Evolutionary conservation across 116 monocot genomes (phyloP).

Genomic region (Papilionanthe hybrid): DNA sequence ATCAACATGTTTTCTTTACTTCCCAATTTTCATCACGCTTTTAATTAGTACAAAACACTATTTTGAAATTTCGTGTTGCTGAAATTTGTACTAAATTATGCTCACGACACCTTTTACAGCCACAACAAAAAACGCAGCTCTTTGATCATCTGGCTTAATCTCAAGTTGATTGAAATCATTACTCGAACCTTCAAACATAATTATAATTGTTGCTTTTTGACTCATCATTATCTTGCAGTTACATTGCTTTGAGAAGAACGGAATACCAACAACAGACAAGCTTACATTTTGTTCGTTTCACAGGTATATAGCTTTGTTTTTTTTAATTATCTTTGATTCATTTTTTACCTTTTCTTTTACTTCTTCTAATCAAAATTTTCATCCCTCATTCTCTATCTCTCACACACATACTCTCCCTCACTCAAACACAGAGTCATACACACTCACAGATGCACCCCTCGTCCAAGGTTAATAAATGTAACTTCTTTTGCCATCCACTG

Average conservation of each 20-base stretch:
- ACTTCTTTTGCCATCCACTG: too few species aligned
- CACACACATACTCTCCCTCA: background rate
- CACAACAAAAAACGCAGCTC: background rate
- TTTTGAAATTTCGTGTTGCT: background rate
- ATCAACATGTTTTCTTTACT: background rate
- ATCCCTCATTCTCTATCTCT: background rate
- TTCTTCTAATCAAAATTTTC: too few species aligned
- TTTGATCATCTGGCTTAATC: background rate
- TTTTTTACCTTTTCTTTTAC: too few species aligned
- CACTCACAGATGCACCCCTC: too few species aligned
- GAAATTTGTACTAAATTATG: background rate
- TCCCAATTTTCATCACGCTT: background rate
- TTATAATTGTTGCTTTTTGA: background rate
- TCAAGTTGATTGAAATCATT: background rate
- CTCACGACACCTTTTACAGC: background rate
- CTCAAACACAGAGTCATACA: too few species aligned
- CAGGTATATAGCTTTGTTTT: conserved; percentile 33
- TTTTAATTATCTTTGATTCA: too few species aligned
- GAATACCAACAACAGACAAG: conserved; percentile 61
- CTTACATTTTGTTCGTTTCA: conserved; percentile 78
- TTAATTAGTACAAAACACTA: background rate
- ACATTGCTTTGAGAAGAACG: conserved; percentile 70
- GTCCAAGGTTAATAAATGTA: too few species aligned
- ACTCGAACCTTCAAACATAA: background rate
- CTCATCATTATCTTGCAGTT: conserved; percentile 40